phyloP scores from a whole-genome alignment of 495 filamentous ascomycete genomes.

The Penicillium lagena region DNA sequence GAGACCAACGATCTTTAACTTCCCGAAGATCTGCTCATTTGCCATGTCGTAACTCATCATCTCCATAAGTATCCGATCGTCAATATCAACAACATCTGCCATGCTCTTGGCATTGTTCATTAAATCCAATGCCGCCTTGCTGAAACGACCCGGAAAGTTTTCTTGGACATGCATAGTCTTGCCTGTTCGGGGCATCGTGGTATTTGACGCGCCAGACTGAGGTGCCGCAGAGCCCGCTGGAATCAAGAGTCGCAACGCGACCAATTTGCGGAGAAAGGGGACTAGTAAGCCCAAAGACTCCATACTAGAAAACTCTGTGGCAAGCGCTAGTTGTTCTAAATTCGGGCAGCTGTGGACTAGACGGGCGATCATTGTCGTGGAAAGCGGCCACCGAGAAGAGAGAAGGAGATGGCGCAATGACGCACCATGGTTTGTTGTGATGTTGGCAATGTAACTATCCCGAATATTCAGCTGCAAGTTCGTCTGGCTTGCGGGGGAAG shows the following conservation, averaged over 20 bases:
- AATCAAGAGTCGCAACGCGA: constrained; percentile 36
- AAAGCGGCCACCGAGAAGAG: constrained; percentile 49
- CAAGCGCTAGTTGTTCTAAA: constrained; percentile 51
- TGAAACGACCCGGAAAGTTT: neutral
- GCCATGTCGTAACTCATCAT: constrained; percentile 27
- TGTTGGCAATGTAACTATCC: constrained; percentile 36
- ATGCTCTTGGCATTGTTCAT: constrained; percentile 17
- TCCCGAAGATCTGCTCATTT: constrained; percentile 27
- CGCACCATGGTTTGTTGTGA: constrained; percentile 42
- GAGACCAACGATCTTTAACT: constrained; percentile 31
- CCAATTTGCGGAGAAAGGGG: constrained; percentile 43
- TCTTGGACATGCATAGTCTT: neutral
- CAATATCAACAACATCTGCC: constrained; percentile 29
- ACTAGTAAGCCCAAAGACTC: constrained; percentile 36
- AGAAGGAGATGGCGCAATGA: constrained; percentile 51
- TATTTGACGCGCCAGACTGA: neutral
- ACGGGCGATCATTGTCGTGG: constrained; percentile 37
- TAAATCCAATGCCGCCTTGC: constrained; percentile 3
- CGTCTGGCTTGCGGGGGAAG: constrained; percentile 21
- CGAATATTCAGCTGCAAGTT: constrained; percentile 25
- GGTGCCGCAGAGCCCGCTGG: constrained; percentile 17
- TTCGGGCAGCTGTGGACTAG: constrained; percentile 51
- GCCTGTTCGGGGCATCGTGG: neutral
- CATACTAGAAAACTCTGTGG: constrained; percentile 36
- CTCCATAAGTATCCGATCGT: constrained; percentile 27